Conservation (phyloP, 805 yeast genomes). For the Candida glaebosa region DNA sequence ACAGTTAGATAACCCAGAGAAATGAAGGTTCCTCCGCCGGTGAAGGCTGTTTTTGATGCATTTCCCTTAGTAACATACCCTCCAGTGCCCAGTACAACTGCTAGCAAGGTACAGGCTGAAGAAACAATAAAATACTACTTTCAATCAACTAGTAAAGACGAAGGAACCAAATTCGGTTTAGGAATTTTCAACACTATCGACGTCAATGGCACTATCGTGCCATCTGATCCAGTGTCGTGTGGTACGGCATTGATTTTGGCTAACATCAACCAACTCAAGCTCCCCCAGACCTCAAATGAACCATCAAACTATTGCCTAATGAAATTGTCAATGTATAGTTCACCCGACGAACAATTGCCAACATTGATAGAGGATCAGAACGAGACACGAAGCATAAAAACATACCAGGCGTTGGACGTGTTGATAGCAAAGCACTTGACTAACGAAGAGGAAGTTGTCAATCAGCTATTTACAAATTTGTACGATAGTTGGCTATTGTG, state of each 20-base stretch:
- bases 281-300: constrained; percentile 32
- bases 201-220: constrained; percentile 29
- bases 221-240: constrained; percentile 60
- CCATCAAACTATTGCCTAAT: constrained; percentile 32
- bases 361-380: constrained; percentile 50
- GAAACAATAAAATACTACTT: constrained; percentile 12
- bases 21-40: constrained; percentile 34
- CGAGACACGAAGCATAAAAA: constrained; percentile 27
- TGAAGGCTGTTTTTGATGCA: constrained; percentile 43
- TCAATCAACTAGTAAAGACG: constrained; percentile 14
- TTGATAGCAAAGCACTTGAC: constrained; percentile 34
- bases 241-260: constrained; percentile 45
- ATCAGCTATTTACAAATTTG: constrained; percentile 31
- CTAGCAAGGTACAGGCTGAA: constrained; percentile 8
- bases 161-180: constrained; percentile 39
- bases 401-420: constrained; percentile 8
- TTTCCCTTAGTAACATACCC: constrained; percentile 50
- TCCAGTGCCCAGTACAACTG: constrained; percentile 22
- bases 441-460: constrained; percentile 21
- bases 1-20: no score
- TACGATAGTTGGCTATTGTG: constrained; percentile 49
- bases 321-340: constrained; percentile 46
- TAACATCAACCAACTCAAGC: constrained; percentile 36
- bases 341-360: constrained; percentile 51
- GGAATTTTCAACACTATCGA: constrained; percentile 50